These are phyloP conservation scores for Wickerhamiella allomyrinae DNA, from an alignment of 805 yeast species.

Conservation along the genomic window DNA sequence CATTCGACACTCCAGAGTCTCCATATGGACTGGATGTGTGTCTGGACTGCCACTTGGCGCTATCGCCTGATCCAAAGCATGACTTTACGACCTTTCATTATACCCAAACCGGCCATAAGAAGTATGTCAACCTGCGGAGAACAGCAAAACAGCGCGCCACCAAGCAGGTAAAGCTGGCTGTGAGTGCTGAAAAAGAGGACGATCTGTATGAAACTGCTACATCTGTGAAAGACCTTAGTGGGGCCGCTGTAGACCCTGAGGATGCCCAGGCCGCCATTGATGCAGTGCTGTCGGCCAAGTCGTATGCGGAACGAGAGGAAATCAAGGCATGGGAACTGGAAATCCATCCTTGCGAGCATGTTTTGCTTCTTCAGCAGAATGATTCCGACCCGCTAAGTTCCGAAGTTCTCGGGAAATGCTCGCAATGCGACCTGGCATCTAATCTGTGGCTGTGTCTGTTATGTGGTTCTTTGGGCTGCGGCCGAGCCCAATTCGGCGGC, in stretches of 20 bases:
- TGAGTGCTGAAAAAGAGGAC: conserved; percentile 46
- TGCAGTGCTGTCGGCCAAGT: conserved; percentile 40
- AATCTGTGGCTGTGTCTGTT: conserved; percentile 86
- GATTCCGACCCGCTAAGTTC: conserved; percentile 5
- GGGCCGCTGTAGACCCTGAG: conserved; percentile 19
- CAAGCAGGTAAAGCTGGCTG: conserved; percentile 49
- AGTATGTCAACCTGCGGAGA: conserved; percentile 47
- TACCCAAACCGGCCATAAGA: conserved; percentile 36
- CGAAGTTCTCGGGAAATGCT: conserved; percentile 21
- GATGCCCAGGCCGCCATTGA: conserved; percentile 23
- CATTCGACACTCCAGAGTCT: conserved; percentile 53
- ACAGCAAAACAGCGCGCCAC: conserved; percentile 32
- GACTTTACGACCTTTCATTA: conserved; percentile 48
- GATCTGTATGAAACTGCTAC: conserved; percentile 41
- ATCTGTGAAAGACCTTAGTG: conserved; percentile 29
- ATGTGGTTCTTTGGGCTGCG: conserved; percentile 92
- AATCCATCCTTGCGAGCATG: conserved; percentile 65
- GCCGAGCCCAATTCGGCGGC: conserved; percentile 87
- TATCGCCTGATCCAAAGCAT: conserved; percentile 48
- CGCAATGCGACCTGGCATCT: conserved; percentile 36
- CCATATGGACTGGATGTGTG: conserved; percentile 60
- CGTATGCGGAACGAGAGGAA: conserved; percentile 49
- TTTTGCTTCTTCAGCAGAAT: conserved; percentile 37
- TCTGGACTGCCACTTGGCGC: conserved; percentile 40
- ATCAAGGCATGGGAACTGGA: conserved; percentile 88